Conservation (phyloP, 352 stramenopile species). For the Aphanomyces cochlioides region DNA sequence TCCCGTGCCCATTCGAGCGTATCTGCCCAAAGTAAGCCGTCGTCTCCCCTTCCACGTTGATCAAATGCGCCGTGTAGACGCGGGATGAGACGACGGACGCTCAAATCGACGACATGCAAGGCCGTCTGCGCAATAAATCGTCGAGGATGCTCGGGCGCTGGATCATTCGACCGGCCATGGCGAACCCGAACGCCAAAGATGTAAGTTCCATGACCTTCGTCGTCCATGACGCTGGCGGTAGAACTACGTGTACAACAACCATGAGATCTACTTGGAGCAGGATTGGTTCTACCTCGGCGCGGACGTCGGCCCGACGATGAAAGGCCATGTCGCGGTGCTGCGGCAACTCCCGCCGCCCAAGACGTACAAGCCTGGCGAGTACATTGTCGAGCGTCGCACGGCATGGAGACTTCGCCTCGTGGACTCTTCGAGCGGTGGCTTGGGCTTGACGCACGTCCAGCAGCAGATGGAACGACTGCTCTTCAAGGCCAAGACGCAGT, state of each 20-base stretch:
- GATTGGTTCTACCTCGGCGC: slow-evolving; percentile 81
- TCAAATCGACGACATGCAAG: slow-evolving; percentile 77
- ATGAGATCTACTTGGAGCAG: slow-evolving; percentile 78
- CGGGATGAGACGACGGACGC: slow-evolving; percentile 58
- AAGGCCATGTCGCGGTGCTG: slow-evolving; percentile 47
- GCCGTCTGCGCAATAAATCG: slow-evolving; percentile 69
- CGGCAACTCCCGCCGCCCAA: slow-evolving; percentile 47
- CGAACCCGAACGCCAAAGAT: slow-evolving; percentile 43
- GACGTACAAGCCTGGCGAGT: slow-evolving; percentile 41
- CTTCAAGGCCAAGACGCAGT: slow-evolving; percentile 62
- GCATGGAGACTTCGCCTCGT: slow-evolving; percentile 65
- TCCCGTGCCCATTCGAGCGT: slow-evolving; percentile 58
- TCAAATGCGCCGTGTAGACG: slow-evolving; percentile 36
- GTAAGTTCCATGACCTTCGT: slow-evolving; percentile 34
- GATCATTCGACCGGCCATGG: slow-evolving; percentile 63
- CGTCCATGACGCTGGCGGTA: slow-evolving; percentile 25
- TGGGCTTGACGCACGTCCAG: slow-evolving; percentile 62
- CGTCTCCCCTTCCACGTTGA: not conserved
- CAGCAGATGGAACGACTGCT: slow-evolving; percentile 78
- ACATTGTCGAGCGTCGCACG: slow-evolving; percentile 62
- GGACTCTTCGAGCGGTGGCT: slow-evolving; percentile 62
- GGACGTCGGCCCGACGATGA: slow-evolving; percentile 47
- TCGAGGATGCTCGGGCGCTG: slow-evolving; percentile 73
- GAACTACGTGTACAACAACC: slow-evolving; percentile 80
- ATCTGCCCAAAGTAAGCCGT: slow-evolving; percentile 57